A percentile compares a stretch with the other conserved stretches of the same genome.
Evolutionary conservation across 192 early-diverging fungal genomes (phyloP).

Genomic region (Gonapodya prolifera): DNA sequence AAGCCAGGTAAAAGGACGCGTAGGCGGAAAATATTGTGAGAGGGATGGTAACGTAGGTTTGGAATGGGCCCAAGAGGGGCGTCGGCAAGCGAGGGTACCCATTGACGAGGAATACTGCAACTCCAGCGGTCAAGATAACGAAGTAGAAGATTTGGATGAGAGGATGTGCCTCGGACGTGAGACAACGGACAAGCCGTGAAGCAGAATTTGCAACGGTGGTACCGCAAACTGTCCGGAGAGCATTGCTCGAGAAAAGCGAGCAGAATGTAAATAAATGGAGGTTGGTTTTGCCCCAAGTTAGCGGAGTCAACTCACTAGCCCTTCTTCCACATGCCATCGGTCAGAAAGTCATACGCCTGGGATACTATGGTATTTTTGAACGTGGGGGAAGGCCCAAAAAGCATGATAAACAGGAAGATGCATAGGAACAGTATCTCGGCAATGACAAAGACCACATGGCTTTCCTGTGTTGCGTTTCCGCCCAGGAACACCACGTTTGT

Average conservation of each 20-base stretch:
- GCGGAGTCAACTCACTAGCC: constrained; percentile 5
- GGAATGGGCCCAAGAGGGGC: constrained; percentile 10
- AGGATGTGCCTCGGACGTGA: background rate
- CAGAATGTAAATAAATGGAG: background rate
- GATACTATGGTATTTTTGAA: constrained; percentile 21
- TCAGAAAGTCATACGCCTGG: constrained; percentile 12
- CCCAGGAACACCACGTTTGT: too few relatives aligned
- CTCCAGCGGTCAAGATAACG: constrained; percentile 17
- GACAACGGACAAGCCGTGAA: background rate
- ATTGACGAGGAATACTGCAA: constrained; percentile 16
- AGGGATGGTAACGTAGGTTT: constrained; percentile 18
- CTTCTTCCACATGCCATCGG: constrained; percentile 8
- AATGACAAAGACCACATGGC: background rate
- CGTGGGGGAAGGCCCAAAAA: constrained; percentile 13
- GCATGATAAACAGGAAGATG: constrained; percentile 17
- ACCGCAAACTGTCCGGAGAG: background rate
- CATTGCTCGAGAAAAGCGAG: background rate
- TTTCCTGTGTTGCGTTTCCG: too few relatives aligned
- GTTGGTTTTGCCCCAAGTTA: background rate
- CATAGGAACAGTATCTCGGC: background rate
- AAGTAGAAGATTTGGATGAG: constrained; percentile 26
- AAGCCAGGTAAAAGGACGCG: constrained; percentile 20
- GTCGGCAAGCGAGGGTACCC: constrained; percentile 23
- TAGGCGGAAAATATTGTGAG: constrained; percentile 13
- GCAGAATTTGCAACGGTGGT: background rate